Evolutionary conservation across 2,329 filamentous ascomycete genomes (phyloP).

Genomic region (Cadophora luteo-olivacea): DNA sequence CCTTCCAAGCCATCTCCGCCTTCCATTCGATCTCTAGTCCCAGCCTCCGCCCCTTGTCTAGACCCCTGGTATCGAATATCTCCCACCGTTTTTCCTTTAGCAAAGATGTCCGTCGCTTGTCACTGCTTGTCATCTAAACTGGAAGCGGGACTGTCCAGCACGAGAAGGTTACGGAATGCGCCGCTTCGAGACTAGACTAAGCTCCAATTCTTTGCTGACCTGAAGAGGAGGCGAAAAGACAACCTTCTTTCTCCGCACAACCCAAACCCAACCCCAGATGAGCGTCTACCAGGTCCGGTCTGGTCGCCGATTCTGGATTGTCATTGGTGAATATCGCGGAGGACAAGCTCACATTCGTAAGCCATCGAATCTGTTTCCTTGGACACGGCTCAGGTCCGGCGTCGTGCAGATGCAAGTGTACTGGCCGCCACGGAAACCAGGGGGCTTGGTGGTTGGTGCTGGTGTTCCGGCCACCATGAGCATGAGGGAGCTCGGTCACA

Average conservation of each 20-base stretch:
- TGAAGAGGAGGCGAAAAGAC: not conserved
- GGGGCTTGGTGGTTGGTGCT: conserved; percentile 4
- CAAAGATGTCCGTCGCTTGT: not conserved
- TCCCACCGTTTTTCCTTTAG: not conserved
- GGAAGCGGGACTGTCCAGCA: not conserved
- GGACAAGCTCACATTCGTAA: conserved; percentile 19
- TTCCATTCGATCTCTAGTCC: not conserved
- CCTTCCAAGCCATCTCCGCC: conserved; percentile 10
- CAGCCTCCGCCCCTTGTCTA: not conserved
- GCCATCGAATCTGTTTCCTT: conserved; percentile 15
- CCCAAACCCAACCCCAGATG: not conserved
- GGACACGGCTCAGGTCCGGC: conserved; percentile 19
- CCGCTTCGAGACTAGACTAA: not conserved
- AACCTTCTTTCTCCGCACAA: conserved; percentile 18
- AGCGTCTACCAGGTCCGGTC: not conserved
- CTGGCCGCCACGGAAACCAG: not conserved
- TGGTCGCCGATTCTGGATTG: not conserved
- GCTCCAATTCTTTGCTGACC: not conserved
- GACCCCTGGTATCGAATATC: not conserved
- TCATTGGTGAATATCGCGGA: conserved; percentile 19
- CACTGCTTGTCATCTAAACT: conserved; percentile 13
- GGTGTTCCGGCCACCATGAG: conserved; percentile 6
- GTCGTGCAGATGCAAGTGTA: conserved; percentile 18
- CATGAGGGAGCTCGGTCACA: not conserved
- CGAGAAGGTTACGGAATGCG: not conserved